phyloP scores from a whole-genome alignment of 2,329 filamentous ascomycete species.

The Fusarium compactum region DNA sequence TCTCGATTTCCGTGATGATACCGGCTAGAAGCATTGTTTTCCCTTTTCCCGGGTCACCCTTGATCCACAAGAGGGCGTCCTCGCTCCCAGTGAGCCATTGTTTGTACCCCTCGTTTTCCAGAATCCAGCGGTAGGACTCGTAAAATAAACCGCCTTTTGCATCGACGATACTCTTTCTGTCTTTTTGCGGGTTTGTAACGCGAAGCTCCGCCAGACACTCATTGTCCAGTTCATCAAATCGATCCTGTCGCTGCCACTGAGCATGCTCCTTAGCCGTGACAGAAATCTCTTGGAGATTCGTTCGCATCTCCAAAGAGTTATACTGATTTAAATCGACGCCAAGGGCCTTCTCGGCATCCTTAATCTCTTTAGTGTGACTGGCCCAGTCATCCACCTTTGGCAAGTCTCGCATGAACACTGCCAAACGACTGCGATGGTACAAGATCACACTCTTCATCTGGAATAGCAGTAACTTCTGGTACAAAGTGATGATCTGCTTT shows the following conservation, averaged over 20 bases:
- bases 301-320: neutral
- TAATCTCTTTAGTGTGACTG: neutral
- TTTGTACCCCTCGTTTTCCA: neutral
- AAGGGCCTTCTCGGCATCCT: neutral
- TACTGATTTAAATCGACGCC: neutral
- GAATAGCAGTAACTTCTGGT: neutral
- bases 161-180: neutral
- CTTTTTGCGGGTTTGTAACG: neutral
- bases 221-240: neutral
- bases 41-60: constrained; percentile 52
- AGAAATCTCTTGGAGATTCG: neutral
- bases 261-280: neutral
- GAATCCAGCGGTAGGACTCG: neutral
- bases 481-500: neutral
- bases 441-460: constrained; percentile 5
- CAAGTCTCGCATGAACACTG: neutral
- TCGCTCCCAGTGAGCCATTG: neutral
- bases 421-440: neutral
- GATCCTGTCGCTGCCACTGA: neutral
- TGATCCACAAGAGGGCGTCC: constrained; percentile 48
- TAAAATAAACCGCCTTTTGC: neutral
- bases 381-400: neutral
- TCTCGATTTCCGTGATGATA: constrained; percentile 38
- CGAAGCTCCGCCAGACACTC: neutral
- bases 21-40: constrained; percentile 53